Conservation (phyloP, 345 rosid species). For the Lepidium sativum region DNA sequence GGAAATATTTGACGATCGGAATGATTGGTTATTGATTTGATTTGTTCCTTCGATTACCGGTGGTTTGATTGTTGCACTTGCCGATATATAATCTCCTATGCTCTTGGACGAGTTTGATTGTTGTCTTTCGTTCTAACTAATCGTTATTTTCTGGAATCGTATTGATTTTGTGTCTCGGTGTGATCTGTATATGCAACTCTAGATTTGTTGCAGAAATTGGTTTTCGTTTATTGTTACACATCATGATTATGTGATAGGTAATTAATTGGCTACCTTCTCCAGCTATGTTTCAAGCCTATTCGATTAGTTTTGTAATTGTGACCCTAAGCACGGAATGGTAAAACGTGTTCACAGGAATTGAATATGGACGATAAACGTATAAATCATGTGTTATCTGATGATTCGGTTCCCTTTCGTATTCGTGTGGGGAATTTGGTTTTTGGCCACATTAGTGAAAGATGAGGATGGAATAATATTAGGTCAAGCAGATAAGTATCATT, state of each 20-base stretch:
- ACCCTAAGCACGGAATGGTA: neutral
- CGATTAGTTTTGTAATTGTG: neutral
- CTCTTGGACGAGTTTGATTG: neutral
- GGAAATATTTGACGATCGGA: neutral
- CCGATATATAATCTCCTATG: neutral
- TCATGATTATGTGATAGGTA: neutral
- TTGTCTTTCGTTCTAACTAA: neutral
- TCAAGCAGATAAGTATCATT: neutral
- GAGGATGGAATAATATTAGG: neutral
- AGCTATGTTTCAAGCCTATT: neutral
- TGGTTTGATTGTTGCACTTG: neutral
- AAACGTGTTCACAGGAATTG: neutral
- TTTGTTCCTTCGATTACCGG: neutral
- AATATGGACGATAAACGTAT: neutral
- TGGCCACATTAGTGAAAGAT: neutral
- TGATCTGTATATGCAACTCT: neutral
- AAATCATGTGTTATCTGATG: neutral
- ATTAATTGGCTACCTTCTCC: neutral
- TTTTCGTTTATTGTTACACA: neutral
- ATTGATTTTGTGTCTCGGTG: constrained; percentile 1
- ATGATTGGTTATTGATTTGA: neutral
- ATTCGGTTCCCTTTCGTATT: neutral
- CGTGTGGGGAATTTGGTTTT: neutral
- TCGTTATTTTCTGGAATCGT: neutral
- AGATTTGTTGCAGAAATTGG: neutral